Conservation (phyloP, 305 asterid genomes). For the Rubia peregrina region DNA sequence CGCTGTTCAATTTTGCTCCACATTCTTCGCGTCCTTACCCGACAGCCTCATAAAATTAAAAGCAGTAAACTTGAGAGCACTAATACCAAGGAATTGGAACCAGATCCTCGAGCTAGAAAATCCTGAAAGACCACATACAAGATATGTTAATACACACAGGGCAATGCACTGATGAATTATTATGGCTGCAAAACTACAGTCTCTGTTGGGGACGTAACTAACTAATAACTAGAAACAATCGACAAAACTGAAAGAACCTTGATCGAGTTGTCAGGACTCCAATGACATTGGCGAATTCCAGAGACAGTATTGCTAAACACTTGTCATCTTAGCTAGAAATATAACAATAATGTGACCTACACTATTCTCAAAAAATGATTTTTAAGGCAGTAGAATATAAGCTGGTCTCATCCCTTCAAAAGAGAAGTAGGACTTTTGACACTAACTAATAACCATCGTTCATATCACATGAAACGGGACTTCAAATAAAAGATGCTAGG, state of each 20-base stretch:
- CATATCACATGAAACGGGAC: not conserved
- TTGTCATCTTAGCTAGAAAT: not conserved
- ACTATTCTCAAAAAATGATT: not conserved
- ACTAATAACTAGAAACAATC: not conserved
- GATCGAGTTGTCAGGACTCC: not conserved
- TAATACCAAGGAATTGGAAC: constrained; percentile 26
- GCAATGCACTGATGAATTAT: not conserved
- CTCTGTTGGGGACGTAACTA: not conserved
- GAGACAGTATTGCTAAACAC: not conserved
- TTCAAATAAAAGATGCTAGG: not conserved
- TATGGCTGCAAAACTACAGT: not conserved
- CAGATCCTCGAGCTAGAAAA: constrained; percentile 30
- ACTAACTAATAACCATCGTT: too few relatives aligned
- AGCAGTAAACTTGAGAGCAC: constrained; percentile 34
- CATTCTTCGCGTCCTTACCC: not conserved
- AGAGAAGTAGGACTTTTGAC: not conserved
- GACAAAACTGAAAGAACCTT: not conserved
- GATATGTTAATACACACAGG: constrained; percentile 5
- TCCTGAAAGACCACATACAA: constrained; percentile 41
- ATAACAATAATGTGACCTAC: not conserved
- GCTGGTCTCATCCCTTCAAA: not conserved
- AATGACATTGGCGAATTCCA: not conserved
- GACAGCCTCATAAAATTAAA: constrained; percentile 21
- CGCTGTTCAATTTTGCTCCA: constrained; percentile 21
- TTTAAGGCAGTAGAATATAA: not conserved